These are phyloP conservation scores for Tetracladium maxilliforme DNA, from an alignment of 2,329 filamentous ascomycete genomes.

Conservation along the genomic window DNA sequence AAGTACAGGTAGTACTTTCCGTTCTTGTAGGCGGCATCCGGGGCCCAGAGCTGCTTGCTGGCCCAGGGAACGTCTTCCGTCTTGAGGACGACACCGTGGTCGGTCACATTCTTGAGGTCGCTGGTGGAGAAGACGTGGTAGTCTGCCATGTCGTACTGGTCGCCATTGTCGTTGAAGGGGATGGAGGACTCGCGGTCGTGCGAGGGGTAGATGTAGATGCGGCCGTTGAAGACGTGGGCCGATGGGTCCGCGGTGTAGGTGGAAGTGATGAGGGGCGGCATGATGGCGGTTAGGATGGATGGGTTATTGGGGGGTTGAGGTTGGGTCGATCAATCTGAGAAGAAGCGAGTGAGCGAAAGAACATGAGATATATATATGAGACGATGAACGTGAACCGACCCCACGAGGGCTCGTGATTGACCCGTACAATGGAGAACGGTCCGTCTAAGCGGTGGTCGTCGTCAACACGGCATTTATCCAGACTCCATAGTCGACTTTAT, in stretches of 20 bases:
- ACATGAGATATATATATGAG: too few relatives aligned
- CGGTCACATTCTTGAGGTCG: slow-evolving; percentile 43
- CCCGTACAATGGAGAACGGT: too few relatives aligned
- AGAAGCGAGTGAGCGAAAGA: too few relatives aligned
- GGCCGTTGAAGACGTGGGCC: slow-evolving; percentile 64
- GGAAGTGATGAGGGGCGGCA: slow-evolving; percentile 53
- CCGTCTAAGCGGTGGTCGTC: too few relatives aligned
- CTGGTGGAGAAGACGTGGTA: slow-evolving; percentile 62
- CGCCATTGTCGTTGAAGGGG: slow-evolving; percentile 68
- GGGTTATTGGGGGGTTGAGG: too few relatives aligned
- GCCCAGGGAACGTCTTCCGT: slow-evolving; percentile 60
- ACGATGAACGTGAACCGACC: too few relatives aligned
- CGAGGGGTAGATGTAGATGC: slow-evolving; percentile 67
- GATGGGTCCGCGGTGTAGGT: slow-evolving; percentile 71
- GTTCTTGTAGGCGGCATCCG: slow-evolving; percentile 55
- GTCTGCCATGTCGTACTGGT: slow-evolving; percentile 74
- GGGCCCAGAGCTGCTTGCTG: slow-evolving; percentile 68
- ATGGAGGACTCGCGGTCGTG: slow-evolving; percentile 67
- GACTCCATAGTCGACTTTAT: too few relatives aligned
- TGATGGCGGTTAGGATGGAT: too few relatives aligned
- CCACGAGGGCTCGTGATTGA: too few relatives aligned
- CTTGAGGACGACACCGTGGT: slow-evolving; percentile 57
- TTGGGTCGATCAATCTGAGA: too few relatives aligned
- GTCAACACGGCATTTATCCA: too few relatives aligned
- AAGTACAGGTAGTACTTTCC: slow-evolving; percentile 67